Evolutionary conservation across 768 basidiomycete genomes (phyloP).

Genomic region (Tulasnella sp.): DNA sequence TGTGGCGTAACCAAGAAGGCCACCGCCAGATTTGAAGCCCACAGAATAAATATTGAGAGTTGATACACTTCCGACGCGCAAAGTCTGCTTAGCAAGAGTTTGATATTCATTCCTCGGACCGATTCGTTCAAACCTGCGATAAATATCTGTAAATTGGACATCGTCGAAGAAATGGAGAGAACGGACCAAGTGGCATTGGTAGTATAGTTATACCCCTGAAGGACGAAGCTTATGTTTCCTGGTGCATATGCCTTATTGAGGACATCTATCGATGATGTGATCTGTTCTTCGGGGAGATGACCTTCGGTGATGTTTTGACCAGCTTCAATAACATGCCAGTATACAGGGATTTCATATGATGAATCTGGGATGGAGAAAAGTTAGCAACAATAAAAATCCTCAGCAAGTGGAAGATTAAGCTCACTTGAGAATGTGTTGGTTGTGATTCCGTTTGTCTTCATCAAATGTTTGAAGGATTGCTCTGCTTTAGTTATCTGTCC

Average conservation of each 20-base stretch:
- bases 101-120: conserved; percentile 24
- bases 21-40: conserved; percentile 19
- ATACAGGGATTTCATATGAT: not conserved
- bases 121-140: conserved; percentile 21
- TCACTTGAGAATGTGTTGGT: no score
- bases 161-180: no score
- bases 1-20: conserved; percentile 29
- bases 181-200: conserved; percentile 22
- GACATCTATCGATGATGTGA: conserved; percentile 17
- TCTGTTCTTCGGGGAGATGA: conserved; percentile 16
- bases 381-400: no score
- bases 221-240: conserved; percentile 17
- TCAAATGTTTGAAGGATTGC: no score
- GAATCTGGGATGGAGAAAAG: no score
- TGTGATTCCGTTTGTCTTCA: no score
- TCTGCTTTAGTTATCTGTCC: no score
- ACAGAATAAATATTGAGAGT: conserved; percentile 30
- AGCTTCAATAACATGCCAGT: conserved; percentile 1
- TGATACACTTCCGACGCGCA: conserved; percentile 24
- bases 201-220: conserved; percentile 17
- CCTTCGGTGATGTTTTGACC: not conserved
- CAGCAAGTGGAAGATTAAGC: no score
- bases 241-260: conserved; percentile 18
- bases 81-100: conserved; percentile 27
- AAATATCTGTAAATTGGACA: no score